These are phyloP conservation scores for Isochrysis galbana DNA, from an alignment of 78 protist species.

Conservation along the genomic window DNA sequence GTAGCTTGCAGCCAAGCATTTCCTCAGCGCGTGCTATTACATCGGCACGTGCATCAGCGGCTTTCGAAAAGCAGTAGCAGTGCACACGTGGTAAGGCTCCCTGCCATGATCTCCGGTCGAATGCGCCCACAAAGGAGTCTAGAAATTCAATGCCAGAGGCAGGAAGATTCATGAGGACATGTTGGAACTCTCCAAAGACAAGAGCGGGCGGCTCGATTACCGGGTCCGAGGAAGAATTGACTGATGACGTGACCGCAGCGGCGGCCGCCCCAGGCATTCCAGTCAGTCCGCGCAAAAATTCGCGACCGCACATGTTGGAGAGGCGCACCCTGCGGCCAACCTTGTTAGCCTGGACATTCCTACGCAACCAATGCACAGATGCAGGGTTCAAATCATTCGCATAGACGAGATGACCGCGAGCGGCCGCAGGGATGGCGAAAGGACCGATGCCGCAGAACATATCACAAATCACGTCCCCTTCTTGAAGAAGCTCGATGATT, in stretches of 20 bases:
- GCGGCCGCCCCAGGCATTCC: background rate
- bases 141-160: conserved; percentile 80
- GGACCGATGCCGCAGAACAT: conserved; percentile 96
- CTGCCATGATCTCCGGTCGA: background rate
- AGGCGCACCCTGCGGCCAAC: background rate
- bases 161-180: conserved; percentile 90
- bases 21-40: conserved; percentile 9
- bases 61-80: conserved; percentile 61
- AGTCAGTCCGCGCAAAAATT: conserved; percentile 35
- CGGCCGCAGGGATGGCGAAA: conserved; percentile 91
- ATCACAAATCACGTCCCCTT: conserved; percentile 44
- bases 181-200: background rate
- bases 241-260: background rate
- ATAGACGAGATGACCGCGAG: conserved; percentile 60
- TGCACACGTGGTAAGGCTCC: conserved; percentile 59
- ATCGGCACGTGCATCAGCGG: conserved; percentile 4
- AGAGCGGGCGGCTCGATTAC: background rate
- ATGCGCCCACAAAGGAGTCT: conserved; percentile 58
- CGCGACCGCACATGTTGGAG: conserved; percentile 69
- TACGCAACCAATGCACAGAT: conserved; percentile 48
- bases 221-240: background rate
- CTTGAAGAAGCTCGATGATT: conserved; percentile 33
- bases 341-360: background rate
- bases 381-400: conserved; percentile 96
- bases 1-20: background rate